Evolutionary conservation across 108 stramenopile species (phyloP).

Genomic region (Thalassiosira profunda): DNA sequence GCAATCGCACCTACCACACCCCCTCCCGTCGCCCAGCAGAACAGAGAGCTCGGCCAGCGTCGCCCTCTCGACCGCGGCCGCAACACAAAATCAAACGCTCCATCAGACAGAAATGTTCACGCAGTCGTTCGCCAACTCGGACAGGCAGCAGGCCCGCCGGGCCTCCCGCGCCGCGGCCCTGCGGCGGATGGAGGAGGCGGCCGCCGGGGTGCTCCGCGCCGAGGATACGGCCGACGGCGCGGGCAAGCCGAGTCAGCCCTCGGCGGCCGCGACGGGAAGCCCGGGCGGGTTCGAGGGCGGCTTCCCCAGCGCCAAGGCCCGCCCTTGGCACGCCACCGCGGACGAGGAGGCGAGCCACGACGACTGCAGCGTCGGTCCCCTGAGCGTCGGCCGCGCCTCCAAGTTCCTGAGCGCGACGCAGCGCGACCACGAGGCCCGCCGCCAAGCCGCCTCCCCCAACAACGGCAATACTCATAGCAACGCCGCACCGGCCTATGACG

Average conservation of each 20-base stretch:
- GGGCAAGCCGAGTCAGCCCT: background rate
- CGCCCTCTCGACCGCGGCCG: no score
- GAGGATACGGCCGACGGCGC: background rate
- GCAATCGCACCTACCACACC: no score
- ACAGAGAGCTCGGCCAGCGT: no score
- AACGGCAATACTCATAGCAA: background rate
- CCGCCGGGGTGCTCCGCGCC: no score
- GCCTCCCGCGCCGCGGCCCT: slow-evolving; percentile 29
- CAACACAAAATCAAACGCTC: no score
- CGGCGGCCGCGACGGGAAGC: background rate
- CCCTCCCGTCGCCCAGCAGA: no score
- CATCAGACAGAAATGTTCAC: no score
- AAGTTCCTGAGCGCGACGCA: no score
- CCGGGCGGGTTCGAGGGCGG: background rate
- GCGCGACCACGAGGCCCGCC: background rate
- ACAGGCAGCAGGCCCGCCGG: slow-evolving; percentile 39
- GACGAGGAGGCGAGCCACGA: background rate
- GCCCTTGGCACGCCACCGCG: background rate
- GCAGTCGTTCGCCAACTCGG: slow-evolving; percentile 31
- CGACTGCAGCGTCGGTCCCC: no score
- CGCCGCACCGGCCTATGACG: background rate
- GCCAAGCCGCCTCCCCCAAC: background rate
- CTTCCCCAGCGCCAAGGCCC: background rate
- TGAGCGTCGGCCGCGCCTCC: no score
- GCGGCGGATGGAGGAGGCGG: slow-evolving; percentile 45